phyloP scores from a whole-genome alignment of 345 rosid species.

The Gossypium raimondii region DNA sequence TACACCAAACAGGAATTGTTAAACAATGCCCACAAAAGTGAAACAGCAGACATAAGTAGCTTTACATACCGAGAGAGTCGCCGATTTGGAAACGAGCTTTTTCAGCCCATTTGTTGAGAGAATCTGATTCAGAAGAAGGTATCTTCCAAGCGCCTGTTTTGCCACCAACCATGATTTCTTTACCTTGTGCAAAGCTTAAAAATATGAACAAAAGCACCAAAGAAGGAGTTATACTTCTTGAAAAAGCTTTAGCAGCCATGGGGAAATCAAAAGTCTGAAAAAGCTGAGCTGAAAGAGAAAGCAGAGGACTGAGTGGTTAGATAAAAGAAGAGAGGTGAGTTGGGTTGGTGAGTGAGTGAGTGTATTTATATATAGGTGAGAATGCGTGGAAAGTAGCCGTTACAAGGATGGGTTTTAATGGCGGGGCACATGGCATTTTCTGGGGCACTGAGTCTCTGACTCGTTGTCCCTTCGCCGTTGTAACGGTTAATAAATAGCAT shows the following conservation, averaged over 20 bases:
- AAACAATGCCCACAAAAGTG: not conserved
- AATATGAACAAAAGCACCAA: not conserved
- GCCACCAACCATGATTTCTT: conserved; percentile 42
- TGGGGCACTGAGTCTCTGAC: conserved; percentile 7
- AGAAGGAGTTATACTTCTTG: conserved; percentile 4
- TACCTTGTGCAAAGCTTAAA: not conserved
- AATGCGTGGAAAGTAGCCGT: conserved; percentile 39
- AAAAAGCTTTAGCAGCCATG: not conserved
- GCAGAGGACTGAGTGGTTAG: too few relatives aligned
- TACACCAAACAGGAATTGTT: not conserved
- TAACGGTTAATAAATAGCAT: conserved; percentile 15
- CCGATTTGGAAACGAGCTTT: conserved; percentile 54
- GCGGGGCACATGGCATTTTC: conserved; percentile 1
- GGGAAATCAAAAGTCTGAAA: not conserved
- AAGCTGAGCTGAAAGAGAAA: not conserved
- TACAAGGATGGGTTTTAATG: conserved; percentile 2
- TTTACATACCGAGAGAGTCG: conserved; percentile 50
- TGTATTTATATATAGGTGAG: conserved; percentile 14
- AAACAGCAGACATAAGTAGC: too few relatives aligned
- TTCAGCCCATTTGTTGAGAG: conserved; percentile 77
- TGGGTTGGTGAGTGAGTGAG: not conserved
- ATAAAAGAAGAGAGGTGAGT: not conserved
- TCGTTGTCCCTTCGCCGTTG: not conserved
- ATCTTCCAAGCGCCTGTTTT: conserved; percentile 47
- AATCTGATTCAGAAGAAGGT: conserved; percentile 59